Percentiles rank a stretch among this genome's conserved stretches.
Conservation (phyloP, 2,329 filamentous ascomycete genomes). For the Trichoderma sp. region DNA sequence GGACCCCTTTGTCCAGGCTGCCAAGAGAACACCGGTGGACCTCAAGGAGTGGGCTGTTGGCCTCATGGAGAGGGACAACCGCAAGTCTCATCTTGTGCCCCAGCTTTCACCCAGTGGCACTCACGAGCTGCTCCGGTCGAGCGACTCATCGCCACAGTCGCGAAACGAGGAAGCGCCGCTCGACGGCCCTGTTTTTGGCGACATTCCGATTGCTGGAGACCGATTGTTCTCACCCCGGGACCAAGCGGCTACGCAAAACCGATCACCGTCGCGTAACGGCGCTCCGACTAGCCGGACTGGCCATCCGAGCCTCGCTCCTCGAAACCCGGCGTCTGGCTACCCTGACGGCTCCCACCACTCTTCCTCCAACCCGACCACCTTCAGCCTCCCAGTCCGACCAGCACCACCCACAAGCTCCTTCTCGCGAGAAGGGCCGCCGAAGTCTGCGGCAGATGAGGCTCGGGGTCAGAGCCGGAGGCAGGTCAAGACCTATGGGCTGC, state of each 20-base stretch:
- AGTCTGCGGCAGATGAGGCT: constrained; percentile 57
- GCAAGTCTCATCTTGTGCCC: constrained; percentile 88
- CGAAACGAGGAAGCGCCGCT: constrained; percentile 50
- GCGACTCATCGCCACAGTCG: constrained; percentile 58
- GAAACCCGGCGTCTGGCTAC: constrained; percentile 52
- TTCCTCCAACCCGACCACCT: constrained; percentile 54
- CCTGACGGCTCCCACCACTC: constrained; percentile 45
- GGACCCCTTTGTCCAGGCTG: constrained; percentile 92
- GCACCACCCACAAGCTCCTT: constrained; percentile 62
- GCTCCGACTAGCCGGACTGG: constrained; percentile 47
- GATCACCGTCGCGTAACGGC: constrained; percentile 57
- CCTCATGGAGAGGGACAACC: constrained; percentile 92
- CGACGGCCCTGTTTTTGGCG: constrained; percentile 69
- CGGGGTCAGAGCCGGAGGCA: constrained; percentile 57
- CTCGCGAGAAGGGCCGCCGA: constrained; percentile 59
- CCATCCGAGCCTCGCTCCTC: constrained; percentile 57
- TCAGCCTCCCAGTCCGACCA: constrained; percentile 66
- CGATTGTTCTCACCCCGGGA: constrained; percentile 59
- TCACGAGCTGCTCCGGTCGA: constrained; percentile 70
- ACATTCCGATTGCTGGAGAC: constrained; percentile 67
- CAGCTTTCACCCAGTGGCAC: constrained; percentile 69
- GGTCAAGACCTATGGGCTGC: constrained; percentile 52
- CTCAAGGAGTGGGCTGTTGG: constrained; percentile 90
- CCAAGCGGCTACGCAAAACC: constrained; percentile 49
- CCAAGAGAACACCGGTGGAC: constrained; percentile 94